These are phyloP conservation scores for Amaranthus tricolor DNA, from an alignment of 179 eudicot species.

Conservation along the genomic window DNA sequence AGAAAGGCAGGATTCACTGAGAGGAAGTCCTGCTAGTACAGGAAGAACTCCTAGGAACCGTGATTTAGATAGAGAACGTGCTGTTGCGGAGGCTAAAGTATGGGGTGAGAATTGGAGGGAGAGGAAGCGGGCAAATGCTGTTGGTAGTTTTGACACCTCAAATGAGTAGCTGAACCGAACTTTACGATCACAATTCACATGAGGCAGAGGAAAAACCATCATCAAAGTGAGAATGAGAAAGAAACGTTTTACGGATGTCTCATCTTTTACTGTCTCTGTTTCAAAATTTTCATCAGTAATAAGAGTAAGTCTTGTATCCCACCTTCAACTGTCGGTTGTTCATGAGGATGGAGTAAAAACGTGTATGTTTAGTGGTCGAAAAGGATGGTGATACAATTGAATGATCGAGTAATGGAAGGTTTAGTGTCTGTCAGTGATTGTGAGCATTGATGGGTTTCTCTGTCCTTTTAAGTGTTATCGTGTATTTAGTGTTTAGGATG, in stretches of 20 bases:
- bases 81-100: conserved; percentile 91
- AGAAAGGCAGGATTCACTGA: conserved; percentile 59
- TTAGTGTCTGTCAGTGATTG: conserved; percentile 7
- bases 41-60: conserved; percentile 73
- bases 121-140: conserved; percentile 53
- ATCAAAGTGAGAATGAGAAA: conserved; percentile 7
- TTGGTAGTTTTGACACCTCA: conserved; percentile 68
- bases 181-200: background rate
- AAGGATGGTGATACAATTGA: conserved; percentile 22
- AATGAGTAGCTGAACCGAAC: conserved; percentile 36
- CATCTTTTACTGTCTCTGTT: conserved; percentile 26
- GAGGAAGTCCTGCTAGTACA: conserved; percentile 64
- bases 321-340: conserved; percentile 15
- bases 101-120: conserved; percentile 98
- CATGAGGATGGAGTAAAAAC: conserved; percentile 17
- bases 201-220: conserved; percentile 1
- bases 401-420: conserved; percentile 8
- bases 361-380: conserved; percentile 24
- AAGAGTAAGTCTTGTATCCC: conserved; percentile 19
- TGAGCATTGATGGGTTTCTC: conserved; percentile 15
- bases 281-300: conserved; percentile 20
- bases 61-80: conserved; percentile 84
- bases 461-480: conserved; percentile 12
- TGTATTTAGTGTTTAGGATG: conserved; percentile 37
- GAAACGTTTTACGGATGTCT: background rate